Conservation (phyloP, 345 rosid species). For the Gossypioides kirkii region DNA sequence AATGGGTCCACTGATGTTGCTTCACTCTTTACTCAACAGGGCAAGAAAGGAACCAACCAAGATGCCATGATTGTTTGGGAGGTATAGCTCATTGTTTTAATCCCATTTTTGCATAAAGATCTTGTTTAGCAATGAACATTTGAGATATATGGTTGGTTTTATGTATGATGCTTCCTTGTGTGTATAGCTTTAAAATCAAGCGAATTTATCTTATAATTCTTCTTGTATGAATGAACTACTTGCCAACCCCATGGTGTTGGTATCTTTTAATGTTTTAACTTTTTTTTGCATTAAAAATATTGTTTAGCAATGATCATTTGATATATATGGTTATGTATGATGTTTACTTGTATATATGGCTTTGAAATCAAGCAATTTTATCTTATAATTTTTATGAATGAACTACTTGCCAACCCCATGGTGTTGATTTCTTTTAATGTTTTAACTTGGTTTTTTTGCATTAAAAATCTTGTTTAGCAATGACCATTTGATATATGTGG, state of each 20-base stretch:
- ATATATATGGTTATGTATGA: neutral
- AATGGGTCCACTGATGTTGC: conserved; percentile 84
- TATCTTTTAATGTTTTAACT: no score
- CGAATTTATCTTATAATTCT: neutral
- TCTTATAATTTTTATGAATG: neutral
- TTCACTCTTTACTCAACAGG: conserved; percentile 83
- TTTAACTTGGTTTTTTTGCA: no score
- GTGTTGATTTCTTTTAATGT: no score
- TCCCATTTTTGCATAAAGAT: neutral
- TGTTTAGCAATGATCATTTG: no score
- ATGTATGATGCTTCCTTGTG: neutral
- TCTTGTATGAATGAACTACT: neutral
- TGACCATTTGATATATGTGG: no score
- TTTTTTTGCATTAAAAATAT: no score
- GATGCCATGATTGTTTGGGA: conserved; percentile 99
- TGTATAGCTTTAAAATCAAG: conserved; percentile 4
- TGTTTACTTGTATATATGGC: conserved; percentile 4
- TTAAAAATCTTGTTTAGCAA: no score
- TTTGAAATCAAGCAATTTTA: neutral
- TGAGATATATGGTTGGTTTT: neutral
- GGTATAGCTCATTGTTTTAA: conserved; percentile 41
- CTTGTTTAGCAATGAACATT: neutral
- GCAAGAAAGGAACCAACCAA: conserved; percentile 98
- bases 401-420: neutral
- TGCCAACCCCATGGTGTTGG: no score